These are phyloP conservation scores for Lonicera japonica DNA, from an alignment of 129 eudicot genomes.

Conservation along the genomic window DNA sequence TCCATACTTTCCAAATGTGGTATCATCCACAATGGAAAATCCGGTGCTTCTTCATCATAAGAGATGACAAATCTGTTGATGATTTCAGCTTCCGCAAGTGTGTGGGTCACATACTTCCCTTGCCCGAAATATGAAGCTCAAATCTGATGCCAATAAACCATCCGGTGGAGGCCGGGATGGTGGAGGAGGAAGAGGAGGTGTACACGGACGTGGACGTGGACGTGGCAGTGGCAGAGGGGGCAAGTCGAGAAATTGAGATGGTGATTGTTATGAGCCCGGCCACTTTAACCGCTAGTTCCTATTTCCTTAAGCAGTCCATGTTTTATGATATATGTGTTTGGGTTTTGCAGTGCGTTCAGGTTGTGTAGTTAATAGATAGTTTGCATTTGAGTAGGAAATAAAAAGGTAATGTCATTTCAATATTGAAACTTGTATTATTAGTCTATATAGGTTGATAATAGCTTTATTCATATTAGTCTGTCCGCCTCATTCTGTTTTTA, in stretches of 20 bases:
- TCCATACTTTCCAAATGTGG: conserved; percentile 60
- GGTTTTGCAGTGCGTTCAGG: too few species aligned
- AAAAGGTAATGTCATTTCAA: too few species aligned
- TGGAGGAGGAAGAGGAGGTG: conserved; percentile 19
- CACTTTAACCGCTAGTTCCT: too few species aligned
- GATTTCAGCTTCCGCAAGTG: conserved; percentile 99
- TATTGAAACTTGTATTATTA: too few species aligned
- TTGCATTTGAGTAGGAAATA: too few species aligned
- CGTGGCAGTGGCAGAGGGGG: conserved; percentile 37
- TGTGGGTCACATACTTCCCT: conserved; percentile 82
- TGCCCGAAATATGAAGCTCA: conserved; percentile 86
- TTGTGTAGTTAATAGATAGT: too few species aligned
- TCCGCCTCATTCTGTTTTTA: too few species aligned
- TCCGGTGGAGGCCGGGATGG: conserved; percentile 52
- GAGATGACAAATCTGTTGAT: conserved; percentile 64
- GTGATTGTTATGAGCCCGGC: not conserved
- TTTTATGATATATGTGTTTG: too few species aligned
- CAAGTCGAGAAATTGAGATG: conserved; percentile 39
- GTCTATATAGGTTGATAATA: too few species aligned
- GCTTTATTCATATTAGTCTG: too few species aligned
- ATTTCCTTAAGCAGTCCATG: too few species aligned
- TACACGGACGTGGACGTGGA: too few species aligned
- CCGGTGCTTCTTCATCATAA: conserved; percentile 71
- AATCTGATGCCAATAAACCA: conserved; percentile 67
- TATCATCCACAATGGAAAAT: conserved; percentile 75